phyloP scores from a whole-genome alignment of 257 asterid species.

The Solanum pinnatisectum region DNA sequence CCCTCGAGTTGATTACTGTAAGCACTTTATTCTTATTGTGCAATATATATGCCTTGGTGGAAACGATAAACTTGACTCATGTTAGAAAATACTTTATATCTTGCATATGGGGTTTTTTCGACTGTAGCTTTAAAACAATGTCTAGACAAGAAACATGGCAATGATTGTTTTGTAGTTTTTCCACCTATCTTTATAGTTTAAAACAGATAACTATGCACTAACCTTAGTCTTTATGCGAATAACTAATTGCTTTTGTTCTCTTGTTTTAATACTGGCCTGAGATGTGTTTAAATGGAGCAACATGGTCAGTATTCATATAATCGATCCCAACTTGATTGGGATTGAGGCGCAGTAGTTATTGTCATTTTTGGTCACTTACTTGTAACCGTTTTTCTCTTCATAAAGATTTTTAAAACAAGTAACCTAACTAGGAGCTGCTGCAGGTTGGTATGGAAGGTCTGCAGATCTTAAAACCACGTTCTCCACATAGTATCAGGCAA shows the following conservation, averaged over 20 bases:
- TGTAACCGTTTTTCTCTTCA: background rate
- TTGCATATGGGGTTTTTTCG: background rate
- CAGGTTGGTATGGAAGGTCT: slow-evolving; percentile 90
- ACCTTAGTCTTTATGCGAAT: background rate
- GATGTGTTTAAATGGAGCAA: background rate
- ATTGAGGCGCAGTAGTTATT: background rate
- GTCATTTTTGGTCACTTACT: background rate
- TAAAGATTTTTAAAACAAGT: background rate
- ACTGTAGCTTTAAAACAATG: background rate
- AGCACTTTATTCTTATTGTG: slow-evolving; percentile 21
- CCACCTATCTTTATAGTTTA: background rate
- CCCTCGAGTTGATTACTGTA: slow-evolving; percentile 79
- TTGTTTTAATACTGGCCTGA: background rate
- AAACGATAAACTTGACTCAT: background rate
- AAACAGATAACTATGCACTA: background rate
- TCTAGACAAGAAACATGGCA: background rate
- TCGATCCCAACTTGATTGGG: background rate
- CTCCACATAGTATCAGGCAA: slow-evolving; percentile 17
- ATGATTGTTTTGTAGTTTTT: background rate
- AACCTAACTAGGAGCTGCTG: background rate
- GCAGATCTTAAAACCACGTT: slow-evolving; percentile 73
- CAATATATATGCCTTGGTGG: background rate
- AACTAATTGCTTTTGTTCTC: background rate
- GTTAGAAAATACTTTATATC: background rate
- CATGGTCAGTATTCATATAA: background rate